These are phyloP conservation scores for Juglanconis sp. DNA, from an alignment of 2,329 filamentous ascomycete species.

Conservation along the genomic window DNA sequence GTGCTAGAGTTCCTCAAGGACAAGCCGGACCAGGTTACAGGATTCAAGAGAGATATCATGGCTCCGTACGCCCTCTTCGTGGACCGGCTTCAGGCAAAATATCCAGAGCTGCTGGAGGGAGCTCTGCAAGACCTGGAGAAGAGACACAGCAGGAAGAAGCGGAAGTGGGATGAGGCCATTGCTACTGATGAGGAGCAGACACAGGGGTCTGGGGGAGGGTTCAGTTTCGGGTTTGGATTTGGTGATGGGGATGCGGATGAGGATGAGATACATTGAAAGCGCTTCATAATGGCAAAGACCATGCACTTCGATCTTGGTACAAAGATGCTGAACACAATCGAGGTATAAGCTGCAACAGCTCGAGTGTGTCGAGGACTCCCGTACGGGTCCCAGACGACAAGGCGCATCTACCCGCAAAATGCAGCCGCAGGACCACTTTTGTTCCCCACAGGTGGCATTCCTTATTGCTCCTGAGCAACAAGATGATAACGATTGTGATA, in stretches of 20 bases:
- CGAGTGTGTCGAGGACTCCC: too few relatives aligned
- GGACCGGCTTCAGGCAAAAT: constrained; percentile 57
- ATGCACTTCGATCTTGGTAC: too few relatives aligned
- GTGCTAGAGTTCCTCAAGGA: constrained; percentile 79
- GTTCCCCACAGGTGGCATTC: too few relatives aligned
- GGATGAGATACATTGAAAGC: constrained; percentile 30
- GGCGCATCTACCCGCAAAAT: too few relatives aligned
- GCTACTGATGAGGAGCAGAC: constrained; percentile 42
- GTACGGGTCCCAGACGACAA: too few relatives aligned
- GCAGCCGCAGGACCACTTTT: too few relatives aligned
- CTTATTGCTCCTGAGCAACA: too few relatives aligned
- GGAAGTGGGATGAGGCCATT: constrained; percentile 82
- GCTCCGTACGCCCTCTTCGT: constrained; percentile 76
- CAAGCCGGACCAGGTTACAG: constrained; percentile 81
- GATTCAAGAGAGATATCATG: constrained; percentile 69
- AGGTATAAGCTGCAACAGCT: too few relatives aligned
- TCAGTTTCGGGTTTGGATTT: constrained; percentile 58
- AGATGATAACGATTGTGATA: too few relatives aligned
- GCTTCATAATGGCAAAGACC: neutral
- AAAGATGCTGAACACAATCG: too few relatives aligned
- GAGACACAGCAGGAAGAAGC: constrained; percentile 63
- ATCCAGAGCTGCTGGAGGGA: constrained; percentile 66
- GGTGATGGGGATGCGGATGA: constrained; percentile 37
- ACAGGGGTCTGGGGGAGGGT: constrained; percentile 29
- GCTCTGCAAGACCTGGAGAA: constrained; percentile 64